Conservation (phyloP, 768 basidiomycete species). For the Obba rivulosa region DNA sequence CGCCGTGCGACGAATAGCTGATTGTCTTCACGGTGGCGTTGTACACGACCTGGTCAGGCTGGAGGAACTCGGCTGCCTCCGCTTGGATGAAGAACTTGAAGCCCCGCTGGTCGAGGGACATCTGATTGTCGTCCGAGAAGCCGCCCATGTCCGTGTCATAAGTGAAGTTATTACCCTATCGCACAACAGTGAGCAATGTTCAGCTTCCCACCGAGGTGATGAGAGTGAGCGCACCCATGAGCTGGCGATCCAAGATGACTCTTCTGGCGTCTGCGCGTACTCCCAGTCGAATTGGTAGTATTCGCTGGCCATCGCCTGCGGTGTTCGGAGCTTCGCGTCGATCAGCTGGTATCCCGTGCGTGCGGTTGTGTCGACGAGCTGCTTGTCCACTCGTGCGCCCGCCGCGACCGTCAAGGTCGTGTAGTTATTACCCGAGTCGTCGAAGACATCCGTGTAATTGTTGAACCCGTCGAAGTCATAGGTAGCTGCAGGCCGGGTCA, state of each 20-base stretch:
- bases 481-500: slow-evolving; percentile 32
- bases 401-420: slow-evolving; percentile 33
- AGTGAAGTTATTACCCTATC: slow-evolving; percentile 65
- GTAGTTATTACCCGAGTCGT: slow-evolving; percentile 34
- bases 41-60: slow-evolving; percentile 38
- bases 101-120: slow-evolving; percentile 57
- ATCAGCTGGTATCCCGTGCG: slow-evolving; percentile 45
- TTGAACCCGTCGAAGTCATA: slow-evolving; percentile 43
- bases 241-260: slow-evolving; percentile 37
- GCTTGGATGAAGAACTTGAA: slow-evolving; percentile 51
- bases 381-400: slow-evolving; percentile 34
- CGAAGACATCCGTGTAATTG: slow-evolving; percentile 41
- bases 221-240: slow-evolving; percentile 39
- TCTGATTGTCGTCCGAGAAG: slow-evolving; percentile 46
- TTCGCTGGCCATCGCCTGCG: slow-evolving; percentile 47
- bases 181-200: background rate
- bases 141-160: slow-evolving; percentile 47
- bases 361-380: slow-evolving; percentile 43
- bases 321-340: slow-evolving; percentile 37
- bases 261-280: slow-evolving; percentile 50
- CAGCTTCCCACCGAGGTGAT: background rate
- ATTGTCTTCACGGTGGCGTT: slow-evolving; percentile 48
- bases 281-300: slow-evolving; percentile 49
- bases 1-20: slow-evolving; percentile 38
- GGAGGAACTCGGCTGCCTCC: slow-evolving; percentile 53